Conservation (phyloP, 371 early-diverging fungal genomes). For the Lichtheimia hyalospora region DNA sequence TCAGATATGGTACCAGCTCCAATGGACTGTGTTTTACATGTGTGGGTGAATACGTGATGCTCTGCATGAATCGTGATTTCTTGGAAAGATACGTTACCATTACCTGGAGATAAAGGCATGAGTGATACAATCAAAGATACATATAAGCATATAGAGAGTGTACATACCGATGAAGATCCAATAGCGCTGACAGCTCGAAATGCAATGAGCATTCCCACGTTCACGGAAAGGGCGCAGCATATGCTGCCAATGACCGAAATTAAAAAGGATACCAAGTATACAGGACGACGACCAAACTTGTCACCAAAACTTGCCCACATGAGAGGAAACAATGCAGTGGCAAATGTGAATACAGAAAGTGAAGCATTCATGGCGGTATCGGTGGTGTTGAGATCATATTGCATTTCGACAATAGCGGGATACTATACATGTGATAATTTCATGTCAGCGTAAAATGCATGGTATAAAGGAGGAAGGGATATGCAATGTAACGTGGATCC, state of each 20-base stretch:
- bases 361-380: slow-evolving; percentile 45
- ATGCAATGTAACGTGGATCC: not conserved
- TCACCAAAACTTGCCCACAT: slow-evolving; percentile 42
- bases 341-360: slow-evolving; percentile 33
- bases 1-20: slow-evolving; percentile 50
- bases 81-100: too few species aligned
- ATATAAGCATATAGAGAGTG: too few species aligned
- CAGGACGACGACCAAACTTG: slow-evolving; percentile 32
- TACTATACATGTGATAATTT: slow-evolving; percentile 17
- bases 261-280: slow-evolving; percentile 38
- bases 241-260: slow-evolving; percentile 29
- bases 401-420: slow-evolving; percentile 36
- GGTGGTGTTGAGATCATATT: slow-evolving; percentile 31
- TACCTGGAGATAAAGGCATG: not conserved
- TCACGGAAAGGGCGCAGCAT: slow-evolving; percentile 42
- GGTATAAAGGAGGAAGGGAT: too few species aligned
- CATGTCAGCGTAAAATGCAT: too few species aligned
- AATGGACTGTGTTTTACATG: slow-evolving; percentile 25
- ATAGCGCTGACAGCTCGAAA: slow-evolving; percentile 40
- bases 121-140: too few species aligned
- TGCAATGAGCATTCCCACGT: slow-evolving; percentile 37
- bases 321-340: slow-evolving; percentile 34
- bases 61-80: not conserved
- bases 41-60: not conserved
- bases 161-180: slow-evolving; percentile 33